Evolutionary conservation across 108 stramenopile genomes (phyloP).

Genomic region (Skeletonema potamos): DNA sequence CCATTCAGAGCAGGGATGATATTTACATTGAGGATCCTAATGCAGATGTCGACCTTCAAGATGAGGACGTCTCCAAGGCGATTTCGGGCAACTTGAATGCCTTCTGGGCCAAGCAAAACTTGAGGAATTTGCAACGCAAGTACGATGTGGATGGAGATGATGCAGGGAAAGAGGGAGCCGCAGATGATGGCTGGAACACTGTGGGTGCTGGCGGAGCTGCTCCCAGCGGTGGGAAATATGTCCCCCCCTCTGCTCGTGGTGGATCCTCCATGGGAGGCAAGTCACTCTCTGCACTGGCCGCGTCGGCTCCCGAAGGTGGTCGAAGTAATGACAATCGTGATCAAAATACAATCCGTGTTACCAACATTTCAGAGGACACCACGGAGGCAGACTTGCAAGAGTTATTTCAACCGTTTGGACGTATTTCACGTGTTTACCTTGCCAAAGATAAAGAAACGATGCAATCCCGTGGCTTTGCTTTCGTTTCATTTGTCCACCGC

Average conservation of each 20-base stretch:
- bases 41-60: constrained; percentile 86
- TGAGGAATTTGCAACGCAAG: constrained; percentile 84
- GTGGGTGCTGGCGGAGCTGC: constrained; percentile 58
- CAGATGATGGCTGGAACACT: constrained; percentile 75
- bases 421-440: constrained; percentile 95
- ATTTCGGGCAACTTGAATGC: constrained; percentile 83
- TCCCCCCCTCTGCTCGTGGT: constrained; percentile 73
- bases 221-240: constrained; percentile 61
- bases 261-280: constrained; percentile 59
- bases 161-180: constrained; percentile 41
- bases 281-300: constrained; percentile 51
- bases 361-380: constrained; percentile 97
- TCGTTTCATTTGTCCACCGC: constrained; percentile 91
- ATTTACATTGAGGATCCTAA: constrained; percentile 86
- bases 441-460: constrained; percentile 96
- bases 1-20: constrained; percentile 82
- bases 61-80: constrained; percentile 77
- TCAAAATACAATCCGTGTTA: constrained; percentile 95
- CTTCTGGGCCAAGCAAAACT: constrained; percentile 90
- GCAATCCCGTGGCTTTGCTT: constrained; percentile 93
- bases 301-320: constrained; percentile 24
- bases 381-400: constrained; percentile 96
- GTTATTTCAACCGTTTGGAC: constrained; percentile 92
- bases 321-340: constrained; percentile 71
- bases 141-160: constrained; percentile 79